These are phyloP conservation scores for Trifolium subterraneum DNA, from an alignment of 306 rosid genomes.

Conservation along the genomic window DNA sequence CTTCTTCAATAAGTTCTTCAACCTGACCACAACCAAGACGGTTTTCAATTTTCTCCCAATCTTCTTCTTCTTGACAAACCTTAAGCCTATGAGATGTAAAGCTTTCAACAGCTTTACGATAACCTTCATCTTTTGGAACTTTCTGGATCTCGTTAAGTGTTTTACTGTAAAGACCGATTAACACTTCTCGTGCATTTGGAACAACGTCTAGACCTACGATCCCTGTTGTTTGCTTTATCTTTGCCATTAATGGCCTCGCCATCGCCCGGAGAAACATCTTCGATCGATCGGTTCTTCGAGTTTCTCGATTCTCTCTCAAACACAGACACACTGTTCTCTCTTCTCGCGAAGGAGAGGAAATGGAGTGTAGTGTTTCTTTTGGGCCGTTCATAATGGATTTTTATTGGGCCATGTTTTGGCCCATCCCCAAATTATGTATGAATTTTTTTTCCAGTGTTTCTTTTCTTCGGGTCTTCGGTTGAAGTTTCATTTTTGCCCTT, in stretches of 20 bases:
- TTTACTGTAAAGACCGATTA: slow-evolving; percentile 72
- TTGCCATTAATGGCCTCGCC: slow-evolving; percentile 88
- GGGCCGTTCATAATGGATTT: neutral
- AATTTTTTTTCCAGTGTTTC: too few relatives aligned
- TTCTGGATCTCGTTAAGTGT: slow-evolving; percentile 86
- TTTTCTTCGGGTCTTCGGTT: too few relatives aligned
- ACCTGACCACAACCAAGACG: slow-evolving; percentile 87
- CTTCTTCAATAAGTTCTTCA: slow-evolving; percentile 97
- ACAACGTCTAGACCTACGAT: slow-evolving; percentile 86
- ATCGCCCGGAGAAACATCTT: slow-evolving; percentile 80
- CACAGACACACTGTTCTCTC: neutral
- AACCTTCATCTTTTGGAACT: slow-evolving; percentile 89
- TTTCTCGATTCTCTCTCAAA: neutral
- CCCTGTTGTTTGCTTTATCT: slow-evolving; percentile 87
- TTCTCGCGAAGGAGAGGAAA: neutral
- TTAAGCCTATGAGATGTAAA: slow-evolving; percentile 75
- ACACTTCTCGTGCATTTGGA: slow-evolving; percentile 82
- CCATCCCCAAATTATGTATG: neutral
- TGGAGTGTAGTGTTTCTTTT: neutral
- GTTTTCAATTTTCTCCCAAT: slow-evolving; percentile 83
- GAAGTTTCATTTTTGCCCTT: too few relatives aligned
- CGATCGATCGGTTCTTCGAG: neutral
- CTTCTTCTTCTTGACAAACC: slow-evolving; percentile 78
- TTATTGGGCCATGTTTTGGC: neutral
- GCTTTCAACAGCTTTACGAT: slow-evolving; percentile 91